These are phyloP conservation scores for Aspergillus homomorphus DNA, from an alignment of 495 filamentous ascomycete genomes.

Conservation along the genomic window DNA sequence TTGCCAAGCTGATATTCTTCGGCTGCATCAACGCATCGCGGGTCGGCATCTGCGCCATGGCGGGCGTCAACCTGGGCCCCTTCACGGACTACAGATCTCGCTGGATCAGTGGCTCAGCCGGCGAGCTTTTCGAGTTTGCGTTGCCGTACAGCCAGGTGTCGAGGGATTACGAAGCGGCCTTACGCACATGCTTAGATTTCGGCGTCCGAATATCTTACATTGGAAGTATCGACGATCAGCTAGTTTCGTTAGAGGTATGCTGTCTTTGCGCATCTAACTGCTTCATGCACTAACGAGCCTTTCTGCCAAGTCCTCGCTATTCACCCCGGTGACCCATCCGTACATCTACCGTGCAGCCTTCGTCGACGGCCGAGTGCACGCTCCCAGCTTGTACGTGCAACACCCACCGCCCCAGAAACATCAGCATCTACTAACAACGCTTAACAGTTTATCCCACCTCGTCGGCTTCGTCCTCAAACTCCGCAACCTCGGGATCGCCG, in stretches of 20 bases:
- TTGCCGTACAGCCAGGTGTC: conserved; percentile 75
- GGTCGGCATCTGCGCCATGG: conserved; percentile 88
- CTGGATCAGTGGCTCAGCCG: conserved; percentile 80
- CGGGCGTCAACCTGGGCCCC: conserved; percentile 89
- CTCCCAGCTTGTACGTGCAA: conserved; percentile 76
- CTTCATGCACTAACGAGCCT: conserved; percentile 16
- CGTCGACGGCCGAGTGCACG: conserved; percentile 88
- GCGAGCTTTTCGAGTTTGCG: conserved; percentile 90
- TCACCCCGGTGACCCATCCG: conserved; percentile 77
- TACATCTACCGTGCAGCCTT: conserved; percentile 93
- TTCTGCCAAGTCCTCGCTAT: conserved; percentile 69
- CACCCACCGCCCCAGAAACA: not conserved
- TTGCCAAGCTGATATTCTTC: conserved; percentile 82
- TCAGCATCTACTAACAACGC: conserved; percentile 8
- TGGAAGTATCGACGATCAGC: conserved; percentile 94
- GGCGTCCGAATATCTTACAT: conserved; percentile 81
- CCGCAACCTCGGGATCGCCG: conserved; percentile 84
- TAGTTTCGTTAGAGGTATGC: conserved; percentile 81
- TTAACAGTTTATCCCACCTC: conserved; percentile 75
- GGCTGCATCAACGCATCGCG: conserved; percentile 66
- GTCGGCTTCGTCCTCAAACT: conserved; percentile 92
- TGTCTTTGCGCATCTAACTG: not conserved
- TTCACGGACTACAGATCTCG: conserved; percentile 83
- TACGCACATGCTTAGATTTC: conserved; percentile 68
- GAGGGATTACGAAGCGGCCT: conserved; percentile 70